These are phyloP conservation scores for Pichia phayaonensis DNA, from an alignment of 805 yeast genomes.

Conservation along the genomic window DNA sequence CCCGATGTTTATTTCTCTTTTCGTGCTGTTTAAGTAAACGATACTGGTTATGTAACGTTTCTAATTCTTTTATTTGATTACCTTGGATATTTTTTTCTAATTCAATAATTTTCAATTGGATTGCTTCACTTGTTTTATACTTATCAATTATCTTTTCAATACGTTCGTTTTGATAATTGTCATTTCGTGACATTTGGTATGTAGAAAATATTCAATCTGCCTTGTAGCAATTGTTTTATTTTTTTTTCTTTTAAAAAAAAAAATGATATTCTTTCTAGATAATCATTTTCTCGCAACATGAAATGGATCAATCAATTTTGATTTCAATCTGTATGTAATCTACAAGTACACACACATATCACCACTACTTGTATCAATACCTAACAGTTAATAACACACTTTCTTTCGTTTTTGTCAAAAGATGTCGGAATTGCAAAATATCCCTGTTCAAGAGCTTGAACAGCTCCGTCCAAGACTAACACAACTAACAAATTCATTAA, in stretches of 20 bases:
- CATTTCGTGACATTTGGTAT: background rate
- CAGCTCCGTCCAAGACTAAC: constrained; percentile 54
- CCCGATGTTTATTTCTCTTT: background rate
- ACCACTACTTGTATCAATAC: too few species aligned
- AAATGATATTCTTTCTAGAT: too few species aligned
- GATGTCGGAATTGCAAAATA: constrained; percentile 25
- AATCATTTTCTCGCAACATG: background rate
- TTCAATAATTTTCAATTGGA: background rate
- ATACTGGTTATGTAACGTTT: background rate
- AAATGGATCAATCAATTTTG: background rate
- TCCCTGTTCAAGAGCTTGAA: constrained; percentile 57
- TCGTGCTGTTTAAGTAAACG: background rate
- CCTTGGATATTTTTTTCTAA: background rate
- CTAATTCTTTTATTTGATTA: background rate
- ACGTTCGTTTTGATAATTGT: background rate
- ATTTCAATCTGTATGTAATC: too few species aligned
- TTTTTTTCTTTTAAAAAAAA: too few species aligned
- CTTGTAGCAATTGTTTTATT: too few species aligned
- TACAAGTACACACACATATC: too few species aligned
- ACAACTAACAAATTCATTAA: constrained; percentile 54
- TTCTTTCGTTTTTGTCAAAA: background rate
- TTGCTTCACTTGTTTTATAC: background rate
- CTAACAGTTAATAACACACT: background rate
- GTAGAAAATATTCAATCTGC: background rate
- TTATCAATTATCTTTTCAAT: background rate